phyloP scores from a whole-genome alignment of 1,139 yeast species.

The Magnusiomyces suaveolens region DNA sequence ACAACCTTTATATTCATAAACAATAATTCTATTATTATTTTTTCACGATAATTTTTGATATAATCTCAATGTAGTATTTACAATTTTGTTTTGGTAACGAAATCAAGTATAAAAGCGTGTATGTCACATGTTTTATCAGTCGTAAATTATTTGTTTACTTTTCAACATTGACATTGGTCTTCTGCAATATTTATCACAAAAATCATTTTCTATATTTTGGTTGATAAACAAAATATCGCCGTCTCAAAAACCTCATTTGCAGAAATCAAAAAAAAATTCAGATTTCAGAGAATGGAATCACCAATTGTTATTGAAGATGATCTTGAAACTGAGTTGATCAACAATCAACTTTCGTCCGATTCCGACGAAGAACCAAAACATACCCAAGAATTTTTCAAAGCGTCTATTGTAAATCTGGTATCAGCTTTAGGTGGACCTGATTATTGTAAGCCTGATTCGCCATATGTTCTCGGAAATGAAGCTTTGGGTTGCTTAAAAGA shows the following conservation, averaged over 20 bases:
- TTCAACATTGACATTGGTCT: not conserved
- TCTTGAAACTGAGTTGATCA: not conserved
- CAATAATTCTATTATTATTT: no score
- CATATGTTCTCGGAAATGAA: slow-evolving; percentile 80
- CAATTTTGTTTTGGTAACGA: no score
- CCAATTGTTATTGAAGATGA: not conserved
- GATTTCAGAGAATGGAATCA: not conserved
- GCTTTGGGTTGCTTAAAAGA: slow-evolving; percentile 85
- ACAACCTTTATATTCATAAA: no score
- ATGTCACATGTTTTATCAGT: not conserved
- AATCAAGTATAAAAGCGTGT: not conserved
- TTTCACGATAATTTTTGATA: no score
- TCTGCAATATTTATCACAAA: no score
- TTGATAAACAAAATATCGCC: no score
- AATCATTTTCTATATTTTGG: no score
- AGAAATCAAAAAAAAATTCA: no score
- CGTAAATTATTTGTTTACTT: not conserved
- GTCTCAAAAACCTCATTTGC: no score
- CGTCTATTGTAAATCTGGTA: slow-evolving; percentile 39
- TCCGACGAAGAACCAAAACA: not conserved
- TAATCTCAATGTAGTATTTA: no score
- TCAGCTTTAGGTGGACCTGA: slow-evolving; percentile 81
- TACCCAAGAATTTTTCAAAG: not conserved
- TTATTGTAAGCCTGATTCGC: slow-evolving; percentile 42
- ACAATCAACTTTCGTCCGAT: not conserved